phyloP scores from a whole-genome alignment of 805 yeast genomes.

The Ogataea allantospora region DNA sequence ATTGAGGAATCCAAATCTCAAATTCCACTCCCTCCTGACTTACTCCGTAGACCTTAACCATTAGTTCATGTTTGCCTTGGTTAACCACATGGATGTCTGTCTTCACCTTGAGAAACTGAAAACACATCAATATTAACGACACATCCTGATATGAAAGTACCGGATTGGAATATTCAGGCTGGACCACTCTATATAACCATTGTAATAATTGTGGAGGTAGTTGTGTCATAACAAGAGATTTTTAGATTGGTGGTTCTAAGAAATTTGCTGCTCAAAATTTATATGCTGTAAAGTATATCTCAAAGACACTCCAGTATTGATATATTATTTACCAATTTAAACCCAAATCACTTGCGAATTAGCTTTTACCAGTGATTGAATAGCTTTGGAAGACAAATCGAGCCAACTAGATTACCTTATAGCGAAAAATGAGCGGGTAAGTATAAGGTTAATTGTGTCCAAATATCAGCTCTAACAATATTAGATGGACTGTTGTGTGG shows the following conservation, averaged over 20 bases:
- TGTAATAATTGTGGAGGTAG: slow-evolving; percentile 42
- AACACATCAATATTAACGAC: slow-evolving; percentile 49
- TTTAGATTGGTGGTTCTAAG: background rate
- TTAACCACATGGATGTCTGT: slow-evolving; percentile 61
- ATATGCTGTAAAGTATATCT: slow-evolving; percentile 7
- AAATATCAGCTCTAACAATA: slow-evolving; percentile 2
- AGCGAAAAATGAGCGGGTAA: slow-evolving; percentile 44
- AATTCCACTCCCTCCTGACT: slow-evolving; percentile 55
- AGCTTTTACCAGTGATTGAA: background rate
- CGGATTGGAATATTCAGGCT: slow-evolving; percentile 60
- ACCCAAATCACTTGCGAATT: background rate
- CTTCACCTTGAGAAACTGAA: slow-evolving; percentile 58
- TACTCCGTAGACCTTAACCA: slow-evolving; percentile 65
- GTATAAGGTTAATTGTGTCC: slow-evolving; percentile 17
- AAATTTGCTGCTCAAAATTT: slow-evolving; percentile 10
- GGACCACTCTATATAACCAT: slow-evolving; percentile 59
- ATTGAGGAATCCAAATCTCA: slow-evolving; percentile 73
- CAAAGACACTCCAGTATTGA: background rate
- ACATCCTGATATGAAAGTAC: slow-evolving; percentile 62
- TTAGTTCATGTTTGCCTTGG: slow-evolving; percentile 56
- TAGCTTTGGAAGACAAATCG: background rate
- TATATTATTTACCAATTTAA: background rate
- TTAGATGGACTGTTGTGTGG: slow-evolving; percentile 68
- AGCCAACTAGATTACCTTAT: slow-evolving; percentile 2
- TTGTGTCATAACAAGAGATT: slow-evolving; percentile 9